Base-by-base conservation (phyloP, 495 filamentous ascomycete species). In the Echria macrotheca region DNA sequence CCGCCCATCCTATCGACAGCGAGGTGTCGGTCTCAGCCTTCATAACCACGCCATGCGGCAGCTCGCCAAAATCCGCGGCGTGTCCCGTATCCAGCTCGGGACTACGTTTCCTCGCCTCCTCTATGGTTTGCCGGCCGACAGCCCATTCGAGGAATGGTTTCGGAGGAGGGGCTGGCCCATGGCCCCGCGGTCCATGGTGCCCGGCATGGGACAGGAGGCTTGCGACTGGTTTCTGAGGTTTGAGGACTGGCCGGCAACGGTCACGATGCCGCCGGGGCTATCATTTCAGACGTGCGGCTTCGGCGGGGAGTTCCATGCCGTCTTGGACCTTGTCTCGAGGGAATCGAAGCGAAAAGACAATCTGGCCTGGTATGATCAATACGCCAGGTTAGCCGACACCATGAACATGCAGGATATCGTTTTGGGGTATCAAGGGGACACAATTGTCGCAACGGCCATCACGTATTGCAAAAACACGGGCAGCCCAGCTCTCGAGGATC, bases 21-120 rank as follows among this genome's bases (percentile, higher is more conserved):
- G 69, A 35, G 80, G 80, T 0, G 68, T 84, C 48, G 80, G 80
- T 11, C 59, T 74, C 43, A 78, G 74, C 38, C 60, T 84, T 21
- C 78, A 84, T 58, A 67, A 72, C 36, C 72, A 79, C 32, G 77
- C 79, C 8, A 48, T 76, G 21, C 64, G 61, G 17, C 68, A 78
- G 48, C 70, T 84, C n/a, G 65, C 64, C 11, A 72, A 69, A 44
- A 75, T 72, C 28, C 68, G 74, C 24, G 78, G 78, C 1, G 69
- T 82, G 24, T 69, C 69, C 23, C 73, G 76, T 18, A 53, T 83
- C 26, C 79, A 81, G 43, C 69, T 84, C 17, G 80, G 80, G 23
- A 78, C 73, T 59, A 79, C 78, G 15, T 84, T 80, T 49, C 80
- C 80, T 29, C 74, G 80, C 31, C 61, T 84, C 5, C 64, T 83